Evolutionary conservation across 106 monocot species (phyloP).

Genomic region (Xerophyta viscosa): DNA sequence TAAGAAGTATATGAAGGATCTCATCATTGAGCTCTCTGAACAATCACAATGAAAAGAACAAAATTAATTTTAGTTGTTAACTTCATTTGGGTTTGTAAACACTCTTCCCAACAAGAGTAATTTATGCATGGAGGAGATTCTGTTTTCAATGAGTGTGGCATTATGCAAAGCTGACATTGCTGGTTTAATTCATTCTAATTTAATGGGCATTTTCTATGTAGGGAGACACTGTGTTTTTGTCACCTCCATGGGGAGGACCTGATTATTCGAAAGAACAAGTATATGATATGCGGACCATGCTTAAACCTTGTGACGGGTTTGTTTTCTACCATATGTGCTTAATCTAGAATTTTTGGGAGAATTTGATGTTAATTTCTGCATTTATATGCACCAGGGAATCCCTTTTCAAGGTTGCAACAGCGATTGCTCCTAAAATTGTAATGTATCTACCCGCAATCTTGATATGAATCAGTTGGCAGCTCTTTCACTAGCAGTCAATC

Average conservation of each 20-base stretch:
- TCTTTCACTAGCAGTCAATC: slow-evolving; percentile 42
- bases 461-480: slow-evolving; percentile 76
- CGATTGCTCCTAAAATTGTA: slow-evolving; percentile 68
- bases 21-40: too few relatives aligned
- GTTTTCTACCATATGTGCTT: neutral
- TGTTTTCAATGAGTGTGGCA: too few relatives aligned
- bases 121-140: too few relatives aligned
- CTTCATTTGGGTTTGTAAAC: too few relatives aligned
- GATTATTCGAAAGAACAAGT: slow-evolving; percentile 60
- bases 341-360: slow-evolving; percentile 1
- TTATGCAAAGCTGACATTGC: too few relatives aligned
- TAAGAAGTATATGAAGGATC: too few relatives aligned
- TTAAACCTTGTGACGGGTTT: slow-evolving; percentile 79
- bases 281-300: slow-evolving; percentile 75
- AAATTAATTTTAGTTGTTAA: too few relatives aligned
- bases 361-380: neutral
- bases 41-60: too few relatives aligned
- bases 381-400: slow-evolving; percentile 26
- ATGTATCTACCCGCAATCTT: slow-evolving; percentile 91
- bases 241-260: slow-evolving; percentile 99
- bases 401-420: slow-evolving; percentile 62
- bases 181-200: neutral
- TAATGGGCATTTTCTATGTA: slow-evolving; percentile 7
- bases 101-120: too few relatives aligned
- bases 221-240: slow-evolving; percentile 76